Conservation (phyloP, 257 asterid genomes). For the Cinchona pubescens region DNA sequence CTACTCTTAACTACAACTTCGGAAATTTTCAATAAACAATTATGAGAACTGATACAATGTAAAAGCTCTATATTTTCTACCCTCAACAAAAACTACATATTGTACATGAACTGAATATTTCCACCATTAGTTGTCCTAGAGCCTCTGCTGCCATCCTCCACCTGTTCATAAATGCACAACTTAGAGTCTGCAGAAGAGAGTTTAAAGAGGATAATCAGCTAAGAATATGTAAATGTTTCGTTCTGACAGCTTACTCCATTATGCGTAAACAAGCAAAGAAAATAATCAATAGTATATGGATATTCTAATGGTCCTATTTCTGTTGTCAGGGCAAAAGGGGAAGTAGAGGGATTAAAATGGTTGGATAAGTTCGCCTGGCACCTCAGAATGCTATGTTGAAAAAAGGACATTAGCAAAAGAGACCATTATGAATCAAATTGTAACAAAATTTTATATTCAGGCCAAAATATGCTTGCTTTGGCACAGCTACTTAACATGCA, state of each 20-base stretch:
- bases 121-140: slow-evolving; percentile 8
- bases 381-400: not conserved
- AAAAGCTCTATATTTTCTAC: slow-evolving; percentile 11
- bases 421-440: not conserved
- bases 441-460: no score
- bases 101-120: slow-evolving; percentile 4
- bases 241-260: not conserved
- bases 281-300: not conserved
- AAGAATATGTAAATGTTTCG: not conserved
- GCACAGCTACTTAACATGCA: not conserved
- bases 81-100: slow-evolving; percentile 18
- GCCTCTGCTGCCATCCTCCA: slow-evolving; percentile 13
- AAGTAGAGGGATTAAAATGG: not conserved
- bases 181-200: not conserved
- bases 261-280: not conserved
- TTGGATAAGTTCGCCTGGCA: not conserved
- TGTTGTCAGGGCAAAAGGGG: not conserved
- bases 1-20: not conserved
- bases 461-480: not conserved
- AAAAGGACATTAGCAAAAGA: not conserved
- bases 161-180: slow-evolving; percentile 16
- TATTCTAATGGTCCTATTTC: not conserved
- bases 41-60: not conserved
- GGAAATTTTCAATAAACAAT: slow-evolving; percentile 2
- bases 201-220: not conserved